Percentiles rank a stretch among this genome's conserved stretches.
These are phyloP conservation scores for Parietichytrium sp. DNA, from an alignment of 108 stramenopile species.

Conservation along the genomic window DNA sequence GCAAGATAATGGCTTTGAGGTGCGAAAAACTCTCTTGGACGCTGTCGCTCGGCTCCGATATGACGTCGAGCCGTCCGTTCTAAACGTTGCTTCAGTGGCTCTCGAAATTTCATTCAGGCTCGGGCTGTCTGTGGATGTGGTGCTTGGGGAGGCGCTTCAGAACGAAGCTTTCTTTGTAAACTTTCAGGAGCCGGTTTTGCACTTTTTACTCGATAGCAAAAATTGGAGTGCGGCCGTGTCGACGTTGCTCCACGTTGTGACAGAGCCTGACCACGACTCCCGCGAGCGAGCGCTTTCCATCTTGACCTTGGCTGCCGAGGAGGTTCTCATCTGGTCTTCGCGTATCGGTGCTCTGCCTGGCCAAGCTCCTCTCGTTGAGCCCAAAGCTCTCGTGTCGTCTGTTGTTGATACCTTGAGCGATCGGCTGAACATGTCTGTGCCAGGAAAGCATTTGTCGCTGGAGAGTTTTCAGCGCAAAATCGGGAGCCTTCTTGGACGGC, in stretches of 20 bases:
- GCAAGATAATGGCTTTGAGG: no score
- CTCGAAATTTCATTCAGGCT: not conserved
- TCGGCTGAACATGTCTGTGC: not conserved
- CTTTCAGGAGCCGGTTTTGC: not conserved
- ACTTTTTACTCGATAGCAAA: not conserved
- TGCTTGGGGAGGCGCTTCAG: not conserved
- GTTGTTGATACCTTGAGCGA: not conserved
- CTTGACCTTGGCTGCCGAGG: not conserved
- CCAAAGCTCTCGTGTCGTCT: not conserved
- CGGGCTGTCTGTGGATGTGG: not conserved
- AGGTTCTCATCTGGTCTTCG: not conserved
- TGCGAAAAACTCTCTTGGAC: not conserved
- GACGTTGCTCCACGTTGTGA: not conserved
- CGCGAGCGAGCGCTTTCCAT: conserved; percentile 1
- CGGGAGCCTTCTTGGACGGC: not conserved
- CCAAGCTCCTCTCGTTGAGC: not conserved
- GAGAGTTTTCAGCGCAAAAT: conserved; percentile 10
- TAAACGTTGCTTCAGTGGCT: not conserved
- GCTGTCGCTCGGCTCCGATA: not conserved
- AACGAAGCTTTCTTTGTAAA: not conserved
- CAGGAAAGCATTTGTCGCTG: not conserved
- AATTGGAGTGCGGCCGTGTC: not conserved
- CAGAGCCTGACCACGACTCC: not conserved
- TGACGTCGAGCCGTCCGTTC: not conserved
- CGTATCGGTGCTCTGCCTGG: not conserved